Evolutionary conservation across 805 yeast species (phyloP).

Genomic region (Candida dajiaensis): DNA sequence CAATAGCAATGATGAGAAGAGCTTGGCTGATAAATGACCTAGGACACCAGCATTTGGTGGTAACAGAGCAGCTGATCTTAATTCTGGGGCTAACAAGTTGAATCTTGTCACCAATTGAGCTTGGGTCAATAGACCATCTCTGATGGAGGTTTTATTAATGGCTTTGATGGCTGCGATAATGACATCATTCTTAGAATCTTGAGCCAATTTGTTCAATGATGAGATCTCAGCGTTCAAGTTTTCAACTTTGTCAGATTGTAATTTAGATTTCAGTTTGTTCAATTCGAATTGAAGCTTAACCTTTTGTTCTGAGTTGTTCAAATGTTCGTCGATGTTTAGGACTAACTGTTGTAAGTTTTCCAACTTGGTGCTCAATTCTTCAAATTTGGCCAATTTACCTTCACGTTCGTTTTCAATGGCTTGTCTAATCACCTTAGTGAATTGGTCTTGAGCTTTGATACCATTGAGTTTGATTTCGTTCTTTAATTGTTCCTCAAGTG

Average conservation of each 20-base stretch:
- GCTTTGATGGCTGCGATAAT: constrained; percentile 41
- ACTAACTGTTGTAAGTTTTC: constrained; percentile 52
- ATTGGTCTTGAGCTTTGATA: constrained; percentile 61
- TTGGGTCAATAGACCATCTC: constrained; percentile 49
- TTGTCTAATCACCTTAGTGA: constrained; percentile 50
- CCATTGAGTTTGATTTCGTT: constrained; percentile 66
- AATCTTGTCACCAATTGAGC: constrained; percentile 25
- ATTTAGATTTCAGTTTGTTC: constrained; percentile 34
- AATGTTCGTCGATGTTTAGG: constrained; percentile 30
- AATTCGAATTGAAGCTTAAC: constrained; percentile 39
- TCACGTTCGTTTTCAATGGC: constrained; percentile 70
- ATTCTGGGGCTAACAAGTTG: constrained; percentile 74
- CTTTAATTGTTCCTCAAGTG: constrained; percentile 63
- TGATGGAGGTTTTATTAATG: constrained; percentile 38
- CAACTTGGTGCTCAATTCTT: constrained; percentile 50
- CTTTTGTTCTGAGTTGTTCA: constrained; percentile 33
- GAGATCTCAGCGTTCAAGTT: constrained; percentile 23
- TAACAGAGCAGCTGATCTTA: constrained; percentile 80
- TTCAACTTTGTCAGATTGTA: constrained; percentile 33
- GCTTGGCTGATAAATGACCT: constrained; percentile 78
- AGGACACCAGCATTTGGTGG: constrained; percentile 95
- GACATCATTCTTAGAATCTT: constrained; percentile 39
- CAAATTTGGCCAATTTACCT: constrained; percentile 68
- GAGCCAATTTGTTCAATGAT: constrained; percentile 27
- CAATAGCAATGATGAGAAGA: constrained; percentile 71